Evolutionary conservation across 257 asterid genomes (phyloP).

Genomic region (Lavandula angustifolia): DNA sequence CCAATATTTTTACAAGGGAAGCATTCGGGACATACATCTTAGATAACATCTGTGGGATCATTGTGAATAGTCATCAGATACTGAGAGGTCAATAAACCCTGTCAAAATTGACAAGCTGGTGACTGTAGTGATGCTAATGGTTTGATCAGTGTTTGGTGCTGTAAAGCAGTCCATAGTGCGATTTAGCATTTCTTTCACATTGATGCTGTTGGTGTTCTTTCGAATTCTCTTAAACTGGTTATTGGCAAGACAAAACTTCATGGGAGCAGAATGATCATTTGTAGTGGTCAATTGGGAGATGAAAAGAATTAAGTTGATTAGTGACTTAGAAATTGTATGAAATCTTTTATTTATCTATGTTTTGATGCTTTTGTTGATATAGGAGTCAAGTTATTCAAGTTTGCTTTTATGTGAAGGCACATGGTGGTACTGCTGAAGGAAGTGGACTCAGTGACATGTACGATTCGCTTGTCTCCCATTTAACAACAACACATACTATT

Average conservation of each 20-base stretch:
- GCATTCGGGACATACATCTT: not conserved
- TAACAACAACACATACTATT: conserved; percentile 54
- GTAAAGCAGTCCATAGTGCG: conserved; percentile 3
- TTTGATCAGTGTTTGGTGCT: not conserved
- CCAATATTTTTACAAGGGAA: not conserved
- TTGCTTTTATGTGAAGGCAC: conserved; percentile 56
- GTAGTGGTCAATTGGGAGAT: conserved; percentile 15
- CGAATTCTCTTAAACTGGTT: not conserved
- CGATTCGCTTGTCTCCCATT: conserved; percentile 79
- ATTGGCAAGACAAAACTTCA: not conserved
- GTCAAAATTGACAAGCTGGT: not conserved
- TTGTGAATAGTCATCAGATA: no score
- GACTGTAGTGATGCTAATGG: not conserved
- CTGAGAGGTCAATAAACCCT: not conserved
- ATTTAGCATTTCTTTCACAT: conserved; percentile 11
- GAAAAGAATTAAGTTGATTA: conserved; percentile 4
- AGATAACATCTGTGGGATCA: not conserved
- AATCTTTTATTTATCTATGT: not conserved
- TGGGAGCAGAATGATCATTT: conserved; percentile 3
- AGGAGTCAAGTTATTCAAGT: conserved; percentile 8
- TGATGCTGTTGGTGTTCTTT: not conserved
- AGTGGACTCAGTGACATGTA: conserved; percentile 79
- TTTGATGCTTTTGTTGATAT: conserved; percentile 17
- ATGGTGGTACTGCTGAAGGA: conserved; percentile 75
- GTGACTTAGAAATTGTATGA: conserved; percentile 19